These are phyloP conservation scores for Xylariaceae sp. DNA, from an alignment of 2,329 filamentous ascomycete species.

Conservation along the genomic window DNA sequence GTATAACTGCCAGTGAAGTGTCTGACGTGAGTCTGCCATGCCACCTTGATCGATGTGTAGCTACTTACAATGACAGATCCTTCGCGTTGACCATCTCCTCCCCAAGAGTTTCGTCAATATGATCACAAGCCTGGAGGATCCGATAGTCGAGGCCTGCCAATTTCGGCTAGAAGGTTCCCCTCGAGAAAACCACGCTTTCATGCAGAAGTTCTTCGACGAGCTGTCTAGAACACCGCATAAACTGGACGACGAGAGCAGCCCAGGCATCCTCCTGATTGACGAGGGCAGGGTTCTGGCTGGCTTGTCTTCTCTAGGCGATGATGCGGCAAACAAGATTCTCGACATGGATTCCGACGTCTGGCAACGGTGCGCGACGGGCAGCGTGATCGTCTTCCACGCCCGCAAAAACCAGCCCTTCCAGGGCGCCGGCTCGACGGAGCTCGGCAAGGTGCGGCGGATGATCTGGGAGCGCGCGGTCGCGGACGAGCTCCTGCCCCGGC, in stretches of 20 bases:
- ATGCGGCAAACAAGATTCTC: constrained; percentile 19
- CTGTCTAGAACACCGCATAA: constrained; percentile 52
- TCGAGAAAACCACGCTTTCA: constrained; percentile 34
- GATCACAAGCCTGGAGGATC: constrained; percentile 61
- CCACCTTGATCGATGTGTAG: neutral
- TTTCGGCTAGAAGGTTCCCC: constrained; percentile 47
- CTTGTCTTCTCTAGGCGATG: constrained; percentile 44
- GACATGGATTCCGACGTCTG: constrained; percentile 12
- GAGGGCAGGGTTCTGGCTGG: constrained; percentile 66
- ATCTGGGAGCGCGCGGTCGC: constrained; percentile 63
- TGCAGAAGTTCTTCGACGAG: constrained; percentile 61
- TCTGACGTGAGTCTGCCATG: constrained; percentile 43
- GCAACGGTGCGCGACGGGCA: constrained; percentile 54
- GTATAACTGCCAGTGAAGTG: constrained; percentile 43
- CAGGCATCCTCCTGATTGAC: constrained; percentile 72
- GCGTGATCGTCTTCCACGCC: constrained; percentile 76
- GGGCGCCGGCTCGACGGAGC: constrained; percentile 59
- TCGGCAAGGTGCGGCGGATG: constrained; percentile 66
- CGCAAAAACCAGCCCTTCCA: constrained; percentile 56
- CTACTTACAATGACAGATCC: constrained; percentile 43
- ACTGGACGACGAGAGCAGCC: constrained; percentile 64
- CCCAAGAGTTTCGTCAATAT: constrained; percentile 61
- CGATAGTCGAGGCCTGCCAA: constrained; percentile 68
- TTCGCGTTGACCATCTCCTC: constrained; percentile 55
- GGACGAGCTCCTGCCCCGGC: constrained; percentile 43